Evolutionary conservation across 1,284 basidiomycete species (phyloP).

Genomic region (Mixia osmundae): DNA sequence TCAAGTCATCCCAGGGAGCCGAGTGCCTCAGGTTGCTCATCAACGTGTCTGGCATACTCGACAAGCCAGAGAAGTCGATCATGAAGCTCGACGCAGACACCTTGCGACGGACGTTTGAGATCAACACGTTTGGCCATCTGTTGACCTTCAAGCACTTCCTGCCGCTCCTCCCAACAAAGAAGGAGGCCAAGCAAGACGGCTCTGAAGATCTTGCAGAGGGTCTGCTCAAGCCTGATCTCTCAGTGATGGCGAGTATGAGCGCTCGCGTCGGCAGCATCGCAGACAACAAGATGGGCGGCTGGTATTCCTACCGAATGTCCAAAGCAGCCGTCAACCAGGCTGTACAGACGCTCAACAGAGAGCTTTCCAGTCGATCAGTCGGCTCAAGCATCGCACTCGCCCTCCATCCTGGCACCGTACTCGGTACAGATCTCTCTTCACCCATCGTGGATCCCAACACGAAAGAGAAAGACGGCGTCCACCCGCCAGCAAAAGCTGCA

Average conservation of each 20-base stretch:
- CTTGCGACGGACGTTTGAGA: conserved; percentile 20
- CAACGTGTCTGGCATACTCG: conserved; percentile 27
- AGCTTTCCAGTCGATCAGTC: conserved; percentile 12
- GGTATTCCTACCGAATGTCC: conserved; percentile 12
- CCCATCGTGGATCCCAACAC: conserved; percentile 12
- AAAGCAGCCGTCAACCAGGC: conserved; percentile 23
- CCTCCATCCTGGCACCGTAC: conserved; percentile 18
- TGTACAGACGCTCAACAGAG: conserved; percentile 17
- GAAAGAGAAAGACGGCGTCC: conserved; percentile 12
- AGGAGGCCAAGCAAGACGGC: conserved; percentile 14
- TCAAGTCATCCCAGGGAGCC: conserved; percentile 23
- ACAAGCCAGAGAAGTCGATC: conserved; percentile 28
- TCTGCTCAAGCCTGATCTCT: conserved; percentile 18
- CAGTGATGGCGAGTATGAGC: conserved; percentile 25
- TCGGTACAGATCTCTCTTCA: conserved; percentile 16
- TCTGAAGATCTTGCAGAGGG: conserved; percentile 22
- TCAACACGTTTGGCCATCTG: conserved; percentile 29
- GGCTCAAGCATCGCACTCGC: conserved; percentile 15
- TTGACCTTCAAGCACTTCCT: conserved; percentile 29
- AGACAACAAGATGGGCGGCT: conserved; percentile 9
- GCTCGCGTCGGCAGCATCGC: conserved; percentile 25
- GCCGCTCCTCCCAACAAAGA: conserved; percentile 25
- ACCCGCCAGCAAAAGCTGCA: conserved; percentile 33
- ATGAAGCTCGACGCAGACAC: conserved; percentile 21
- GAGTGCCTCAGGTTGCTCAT: conserved; percentile 24